phyloP scores from a whole-genome alignment of 2,329 filamentous ascomycete genomes.

The Fusarium pininemorale region DNA sequence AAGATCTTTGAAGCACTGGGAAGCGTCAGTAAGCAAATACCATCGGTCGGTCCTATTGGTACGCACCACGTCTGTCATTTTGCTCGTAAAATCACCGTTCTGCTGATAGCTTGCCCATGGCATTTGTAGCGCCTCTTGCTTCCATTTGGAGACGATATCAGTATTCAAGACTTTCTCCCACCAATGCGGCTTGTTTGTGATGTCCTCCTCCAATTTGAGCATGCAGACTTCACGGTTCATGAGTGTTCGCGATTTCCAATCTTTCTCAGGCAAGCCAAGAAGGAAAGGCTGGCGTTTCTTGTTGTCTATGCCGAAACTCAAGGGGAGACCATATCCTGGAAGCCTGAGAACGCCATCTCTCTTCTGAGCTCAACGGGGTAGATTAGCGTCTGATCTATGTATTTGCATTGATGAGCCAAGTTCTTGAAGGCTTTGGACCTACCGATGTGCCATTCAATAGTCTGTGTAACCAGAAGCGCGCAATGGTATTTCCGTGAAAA shows the following conservation, averaged over 20 bases:
- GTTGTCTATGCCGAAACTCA: neutral
- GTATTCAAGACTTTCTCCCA: slow-evolving; percentile 41
- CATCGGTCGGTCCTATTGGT: neutral
- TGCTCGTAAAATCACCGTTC: neutral
- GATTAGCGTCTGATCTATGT: neutral
- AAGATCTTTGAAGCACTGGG: neutral
- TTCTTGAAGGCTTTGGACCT: neutral
- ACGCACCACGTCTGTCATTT: neutral
- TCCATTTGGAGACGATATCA: neutral
- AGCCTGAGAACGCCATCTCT: neutral
- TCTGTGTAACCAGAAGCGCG: neutral
- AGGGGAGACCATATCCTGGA: neutral
- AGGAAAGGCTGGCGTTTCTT: neutral
- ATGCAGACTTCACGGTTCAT: slow-evolving; percentile 48
- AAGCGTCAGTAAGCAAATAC: neutral
- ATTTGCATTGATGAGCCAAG: too few relatives aligned
- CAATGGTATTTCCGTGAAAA: too few relatives aligned
- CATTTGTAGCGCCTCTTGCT: neutral
- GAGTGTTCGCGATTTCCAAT: neutral
- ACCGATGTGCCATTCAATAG: neutral
- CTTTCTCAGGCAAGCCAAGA: neutral
- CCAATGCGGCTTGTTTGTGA: slow-evolving; percentile 52
- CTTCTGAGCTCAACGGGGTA: neutral
- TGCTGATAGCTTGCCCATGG: neutral
- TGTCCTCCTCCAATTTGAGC: slow-evolving; percentile 46